Percentiles rank a stretch among this genome's conserved stretches.
These are phyloP conservation scores for Colletotrichum sp. DNA, from an alignment of 2,329 filamentous ascomycete genomes.

Conservation along the genomic window DNA sequence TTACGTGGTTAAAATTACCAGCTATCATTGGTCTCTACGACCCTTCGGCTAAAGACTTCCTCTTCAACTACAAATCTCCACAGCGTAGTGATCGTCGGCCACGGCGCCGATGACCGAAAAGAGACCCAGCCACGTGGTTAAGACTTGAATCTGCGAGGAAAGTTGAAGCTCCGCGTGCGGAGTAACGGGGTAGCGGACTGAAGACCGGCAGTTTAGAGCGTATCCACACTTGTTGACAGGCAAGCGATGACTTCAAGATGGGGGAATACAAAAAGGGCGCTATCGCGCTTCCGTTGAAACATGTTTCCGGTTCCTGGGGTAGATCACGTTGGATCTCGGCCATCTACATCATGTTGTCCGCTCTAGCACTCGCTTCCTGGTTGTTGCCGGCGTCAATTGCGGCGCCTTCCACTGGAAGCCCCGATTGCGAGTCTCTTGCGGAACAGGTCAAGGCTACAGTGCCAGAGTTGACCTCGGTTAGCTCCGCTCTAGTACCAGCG, in stretches of 20 bases:
- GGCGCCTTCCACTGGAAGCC: background rate
- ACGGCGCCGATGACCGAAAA: background rate
- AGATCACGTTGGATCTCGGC: background rate
- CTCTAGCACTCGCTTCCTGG: background rate
- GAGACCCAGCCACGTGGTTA: background rate
- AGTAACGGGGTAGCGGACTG: background rate
- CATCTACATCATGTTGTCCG: background rate
- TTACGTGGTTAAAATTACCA: background rate
- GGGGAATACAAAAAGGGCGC: background rate
- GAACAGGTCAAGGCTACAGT: background rate
- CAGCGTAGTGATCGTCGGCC: background rate
- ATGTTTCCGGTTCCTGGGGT: background rate
- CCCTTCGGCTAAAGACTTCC: background rate
- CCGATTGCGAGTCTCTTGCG: background rate
- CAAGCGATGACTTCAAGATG: background rate
- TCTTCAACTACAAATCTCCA: background rate
- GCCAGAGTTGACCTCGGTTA: background rate
- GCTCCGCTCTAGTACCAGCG: background rate
- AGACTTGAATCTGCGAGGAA: background rate
- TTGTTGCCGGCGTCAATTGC: background rate
- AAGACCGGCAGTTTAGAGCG: fast-evolving
- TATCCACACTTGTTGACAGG: background rate
- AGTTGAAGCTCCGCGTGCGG: background rate
- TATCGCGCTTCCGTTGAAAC: background rate
- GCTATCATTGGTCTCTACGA: background rate